These are phyloP conservation scores for Zea mays DNA, from an alignment of 176 grass and related monocot genomes.

Conservation along the genomic window DNA sequence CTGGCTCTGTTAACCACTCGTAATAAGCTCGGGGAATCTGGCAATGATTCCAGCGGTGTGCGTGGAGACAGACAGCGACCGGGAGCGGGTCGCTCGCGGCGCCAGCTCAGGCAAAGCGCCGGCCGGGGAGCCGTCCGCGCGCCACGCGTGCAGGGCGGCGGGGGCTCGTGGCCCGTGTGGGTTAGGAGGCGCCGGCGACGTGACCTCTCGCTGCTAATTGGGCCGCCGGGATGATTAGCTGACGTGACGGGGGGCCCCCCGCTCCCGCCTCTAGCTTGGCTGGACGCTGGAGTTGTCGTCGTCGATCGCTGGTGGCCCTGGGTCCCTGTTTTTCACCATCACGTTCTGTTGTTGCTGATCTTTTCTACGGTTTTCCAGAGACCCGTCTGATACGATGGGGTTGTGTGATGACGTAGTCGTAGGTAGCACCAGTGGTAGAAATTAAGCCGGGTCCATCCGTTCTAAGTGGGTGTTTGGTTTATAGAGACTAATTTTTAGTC, in stretches of 20 bases:
- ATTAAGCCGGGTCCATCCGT: too few species aligned
- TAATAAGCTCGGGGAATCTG: neutral
- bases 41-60: neutral
- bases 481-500: too few species aligned
- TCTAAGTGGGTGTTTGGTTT: too few species aligned
- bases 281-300: neutral
- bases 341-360: too few species aligned
- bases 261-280: neutral
- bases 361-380: too few species aligned
- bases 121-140: slow-evolving; percentile 4
- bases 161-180: slow-evolving; percentile 19
- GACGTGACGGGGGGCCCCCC: neutral
- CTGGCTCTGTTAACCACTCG: neutral
- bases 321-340: too few species aligned
- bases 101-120: slow-evolving; percentile 43
- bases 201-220: slow-evolving; percentile 31
- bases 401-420: too few species aligned
- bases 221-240: slow-evolving; percentile 29
- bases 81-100: neutral
- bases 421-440: too few species aligned
- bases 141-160: slow-evolving; percentile 38
- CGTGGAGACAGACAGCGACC: neutral
- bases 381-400: too few species aligned
- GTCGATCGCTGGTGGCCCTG: neutral
- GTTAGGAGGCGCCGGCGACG: slow-evolving; percentile 40